phyloP scores from a whole-genome alignment of 306 rosid genomes.

The Acacia crassicarpa region DNA sequence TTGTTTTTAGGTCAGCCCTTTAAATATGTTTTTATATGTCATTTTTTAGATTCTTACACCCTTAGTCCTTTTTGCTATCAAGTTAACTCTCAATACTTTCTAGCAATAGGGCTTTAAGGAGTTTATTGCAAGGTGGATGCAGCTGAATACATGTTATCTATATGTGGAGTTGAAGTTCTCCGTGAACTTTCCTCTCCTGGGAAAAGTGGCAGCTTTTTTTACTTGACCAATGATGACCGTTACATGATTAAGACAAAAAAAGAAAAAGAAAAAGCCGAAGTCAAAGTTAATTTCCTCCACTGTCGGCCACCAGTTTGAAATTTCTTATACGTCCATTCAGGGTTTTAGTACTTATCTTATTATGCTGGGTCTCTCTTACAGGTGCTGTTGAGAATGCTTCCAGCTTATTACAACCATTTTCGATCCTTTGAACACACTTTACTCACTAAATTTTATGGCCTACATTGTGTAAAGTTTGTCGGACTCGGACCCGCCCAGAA shows the following conservation, averaged over 20 bases:
- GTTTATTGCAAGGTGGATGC: constrained; percentile 90
- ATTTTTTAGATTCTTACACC: background rate
- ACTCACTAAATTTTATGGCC: constrained; percentile 81
- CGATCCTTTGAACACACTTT: constrained; percentile 67
- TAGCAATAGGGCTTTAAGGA: constrained; percentile 78
- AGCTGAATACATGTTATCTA: constrained; percentile 91
- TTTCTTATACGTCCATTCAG: background rate
- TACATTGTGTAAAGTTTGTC: constrained; percentile 79
- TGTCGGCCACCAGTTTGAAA: background rate
- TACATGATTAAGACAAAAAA: constrained; percentile 96
- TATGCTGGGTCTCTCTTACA: constrained; percentile 25
- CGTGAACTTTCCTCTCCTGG: constrained; percentile 95
- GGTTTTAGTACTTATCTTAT: constrained; percentile 23
- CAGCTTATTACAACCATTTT: constrained; percentile 81
- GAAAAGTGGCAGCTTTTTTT: constrained; percentile 95
- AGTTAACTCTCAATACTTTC: background rate
- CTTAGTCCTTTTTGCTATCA: background rate
- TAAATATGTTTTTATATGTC: background rate
- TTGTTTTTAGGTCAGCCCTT: constrained; percentile 79
- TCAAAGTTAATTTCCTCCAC: constrained; percentile 62
- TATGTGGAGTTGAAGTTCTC: constrained; percentile 89
- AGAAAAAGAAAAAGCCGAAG: constrained; percentile 91
- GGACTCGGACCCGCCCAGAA: constrained; percentile 76
- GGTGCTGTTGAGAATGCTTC: constrained; percentile 84
- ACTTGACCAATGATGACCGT: constrained; percentile 89